Evolutionary conservation across 768 basidiomycete species (phyloP).

Genomic region (Auricularia auricula-judae): DNA sequence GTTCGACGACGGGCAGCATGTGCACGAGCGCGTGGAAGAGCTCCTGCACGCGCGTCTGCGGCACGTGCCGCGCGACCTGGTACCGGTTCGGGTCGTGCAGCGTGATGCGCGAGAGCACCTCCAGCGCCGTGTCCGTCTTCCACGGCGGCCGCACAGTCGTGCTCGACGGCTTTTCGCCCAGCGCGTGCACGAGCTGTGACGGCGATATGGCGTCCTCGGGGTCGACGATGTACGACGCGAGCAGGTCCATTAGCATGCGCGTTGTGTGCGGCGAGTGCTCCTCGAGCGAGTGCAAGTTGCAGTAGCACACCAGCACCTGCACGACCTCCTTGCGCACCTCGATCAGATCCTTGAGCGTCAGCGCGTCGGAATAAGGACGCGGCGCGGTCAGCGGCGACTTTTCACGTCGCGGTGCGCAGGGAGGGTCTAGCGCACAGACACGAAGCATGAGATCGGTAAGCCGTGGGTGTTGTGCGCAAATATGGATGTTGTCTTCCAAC

Average conservation of each 20-base stretch:
- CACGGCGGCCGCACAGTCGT: constrained; percentile 41
- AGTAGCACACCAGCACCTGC: constrained; percentile 49
- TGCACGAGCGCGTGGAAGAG: constrained; percentile 65
- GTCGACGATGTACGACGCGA: constrained; percentile 70
- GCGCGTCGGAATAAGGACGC: constrained; percentile 39
- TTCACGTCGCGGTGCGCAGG: background rate
- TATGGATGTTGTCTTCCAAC: constrained; percentile 55
- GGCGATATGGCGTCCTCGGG: constrained; percentile 56
- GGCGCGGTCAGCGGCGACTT: background rate
- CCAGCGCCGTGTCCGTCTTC: constrained; percentile 66
- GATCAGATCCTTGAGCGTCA: constrained; percentile 65
- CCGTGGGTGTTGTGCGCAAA: constrained; percentile 53
- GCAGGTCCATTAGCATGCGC: constrained; percentile 50
- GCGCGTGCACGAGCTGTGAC: constrained; percentile 42
- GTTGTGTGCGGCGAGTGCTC: constrained; percentile 25
- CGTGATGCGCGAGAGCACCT: constrained; percentile 70
- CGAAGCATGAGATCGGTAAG: constrained; percentile 59
- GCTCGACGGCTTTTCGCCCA: constrained; percentile 27
- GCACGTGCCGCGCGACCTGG: constrained; percentile 50
- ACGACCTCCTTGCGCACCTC: constrained; percentile 60
- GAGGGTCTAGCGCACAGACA: constrained; percentile 39
- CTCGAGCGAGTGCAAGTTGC: constrained; percentile 36
- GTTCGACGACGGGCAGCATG: constrained; percentile 70
- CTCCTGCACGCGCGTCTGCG: constrained; percentile 43
- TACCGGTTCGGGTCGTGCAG: constrained; percentile 72